Evolutionary conservation across 2,329 filamentous ascomycete genomes (phyloP).

Genomic region (Canariomyces notabilis): DNA sequence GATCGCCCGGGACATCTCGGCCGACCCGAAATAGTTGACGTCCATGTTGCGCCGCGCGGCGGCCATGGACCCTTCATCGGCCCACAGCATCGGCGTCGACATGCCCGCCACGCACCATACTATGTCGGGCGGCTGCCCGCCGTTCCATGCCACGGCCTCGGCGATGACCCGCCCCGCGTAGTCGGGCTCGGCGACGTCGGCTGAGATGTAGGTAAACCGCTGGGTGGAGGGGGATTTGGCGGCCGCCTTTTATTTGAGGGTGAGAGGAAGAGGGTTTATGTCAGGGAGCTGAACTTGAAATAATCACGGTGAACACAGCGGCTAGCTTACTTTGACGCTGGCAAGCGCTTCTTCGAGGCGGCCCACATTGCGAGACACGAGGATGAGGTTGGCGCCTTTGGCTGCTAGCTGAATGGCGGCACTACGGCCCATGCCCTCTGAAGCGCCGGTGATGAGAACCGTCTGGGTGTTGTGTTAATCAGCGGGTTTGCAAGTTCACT

Average conservation of each 20-base stretch:
- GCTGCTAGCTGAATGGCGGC: slow-evolving; percentile 68
- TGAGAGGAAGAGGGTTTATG: no score
- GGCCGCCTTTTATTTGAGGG: slow-evolving; percentile 57
- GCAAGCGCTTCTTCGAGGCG: slow-evolving; percentile 70
- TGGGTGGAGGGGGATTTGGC: slow-evolving; percentile 64
- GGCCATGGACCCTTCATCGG: slow-evolving; percentile 67
- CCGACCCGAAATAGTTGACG: slow-evolving; percentile 82
- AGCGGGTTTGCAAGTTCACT: neutral
- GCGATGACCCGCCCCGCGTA: slow-evolving; percentile 67
- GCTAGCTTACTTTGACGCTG: slow-evolving; percentile 56
- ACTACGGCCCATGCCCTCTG: slow-evolving; percentile 83
- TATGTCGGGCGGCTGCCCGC: slow-evolving; percentile 66
- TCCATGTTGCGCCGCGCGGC: slow-evolving; percentile 77
- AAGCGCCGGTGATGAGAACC: slow-evolving; percentile 82
- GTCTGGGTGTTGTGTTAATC: no score
- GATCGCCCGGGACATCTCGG: slow-evolving; percentile 79
- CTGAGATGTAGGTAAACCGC: slow-evolving; percentile 76
- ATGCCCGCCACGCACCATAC: slow-evolving; percentile 87
- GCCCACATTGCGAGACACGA: slow-evolving; percentile 70
- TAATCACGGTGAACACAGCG: neutral
- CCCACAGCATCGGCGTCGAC: slow-evolving; percentile 68
- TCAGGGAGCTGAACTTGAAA: no score
- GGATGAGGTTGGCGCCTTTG: slow-evolving; percentile 81
- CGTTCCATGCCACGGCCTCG: slow-evolving; percentile 75
- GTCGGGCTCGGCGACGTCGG: slow-evolving; percentile 67